Base-by-base conservation (phyloP, 2,329 filamentous ascomycete species). In the Venturiaceae sp. region DNA sequence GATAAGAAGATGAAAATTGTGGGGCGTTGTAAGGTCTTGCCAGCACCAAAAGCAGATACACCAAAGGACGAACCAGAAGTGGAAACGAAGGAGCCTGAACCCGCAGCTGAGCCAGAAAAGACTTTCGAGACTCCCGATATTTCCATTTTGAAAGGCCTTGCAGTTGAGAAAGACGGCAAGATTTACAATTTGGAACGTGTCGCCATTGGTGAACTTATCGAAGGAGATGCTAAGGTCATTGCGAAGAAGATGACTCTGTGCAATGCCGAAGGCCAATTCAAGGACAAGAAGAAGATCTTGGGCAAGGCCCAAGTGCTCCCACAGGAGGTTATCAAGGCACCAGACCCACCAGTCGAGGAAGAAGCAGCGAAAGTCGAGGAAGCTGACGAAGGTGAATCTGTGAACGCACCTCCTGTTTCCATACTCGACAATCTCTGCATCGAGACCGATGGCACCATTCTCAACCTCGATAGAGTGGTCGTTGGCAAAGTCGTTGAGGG, bases 401-500 rank as follows among this genome's bases (percentile, higher is more conserved):
- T 59, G 44, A 69, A 70, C 23, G 63, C 68, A 36, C 71, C 77
- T 39, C 75, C 77, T 61, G 66, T 76, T 46, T 71, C 75, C 57
- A 77, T 78, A 64, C 65, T 80, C 54, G 71, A 81, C 65, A 75
- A 78, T 64, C 72, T 77, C 56, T 80, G 79, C 67, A 73, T 81
- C 68, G 81, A 81, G 71, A 81, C 80, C 72, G 80, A 81, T 71
- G 76, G 77, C 67, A 77, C 77, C 68, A 70, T 79, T 58, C 71
- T 79, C 50, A 74, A 78, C 60, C 72, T 74, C 47, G 76, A 79
- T 55, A 77, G 76, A 23, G 76, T 79, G 61, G 73, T 76, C 64
- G 77, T 79, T 63, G 77, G 77, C 39, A 72, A 78, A 67, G 72
- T 79, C 56, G 71, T 68, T 56, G 75, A 79, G 50, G 77, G 77